Evolutionary conservation across 2,329 filamentous ascomycete genomes (phyloP), one percentile per base, ranked within the genome.

Genomic region (Lecanicillium sp.): DNA sequence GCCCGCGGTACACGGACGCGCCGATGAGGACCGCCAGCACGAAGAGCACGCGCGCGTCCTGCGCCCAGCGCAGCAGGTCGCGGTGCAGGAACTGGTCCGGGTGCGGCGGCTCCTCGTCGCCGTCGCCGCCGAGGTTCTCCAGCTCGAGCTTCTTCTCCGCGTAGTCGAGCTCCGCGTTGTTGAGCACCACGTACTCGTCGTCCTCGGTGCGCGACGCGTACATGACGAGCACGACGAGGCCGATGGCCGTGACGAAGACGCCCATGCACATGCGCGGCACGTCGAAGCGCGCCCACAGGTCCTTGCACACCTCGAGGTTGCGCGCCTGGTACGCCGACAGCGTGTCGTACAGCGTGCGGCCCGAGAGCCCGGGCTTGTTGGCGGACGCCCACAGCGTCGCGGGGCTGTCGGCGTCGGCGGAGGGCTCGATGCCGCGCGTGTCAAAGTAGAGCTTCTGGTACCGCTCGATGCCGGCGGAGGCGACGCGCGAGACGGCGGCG

Each of bases 241-340:
- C 83, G 20, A 79, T 68, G 3, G 79, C 74, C 52, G 94, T 78
- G 45, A 95, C 78, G 0, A 66, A 62, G 30, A 97, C 81, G 39
- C 93, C 93, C 53, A 86, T 74, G 12, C 85, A 60, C 90, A 98
- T 98, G 62, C 85, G 87, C 2, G 81, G 75, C 17, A 95, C 74
- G 63, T 98, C 89, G 57, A 98, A 98, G 29, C 87, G 81, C 19
- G 93, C 90, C 93, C 93, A 98, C 14, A 97, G 71, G 32, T 76
- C 78, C 62, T 90, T 87, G 70, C 88, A 97, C 11, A 91, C 76
- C 23, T 74, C 74, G 37, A 98, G 72, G 1, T 86, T 95, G 60
- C 87, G 81, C 24, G 73, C 72, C 62, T 96, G 90, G 61, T 95
- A 97, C 10, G 74, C 72, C 14, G 75, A 70, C 59, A 87, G 91